A percentile compares a stretch with the other conserved stretches of the same genome.
These are phyloP conservation scores for Chlamydomonas incerta DNA, from an alignment of 139 green algal species.

Conservation along the genomic window DNA sequence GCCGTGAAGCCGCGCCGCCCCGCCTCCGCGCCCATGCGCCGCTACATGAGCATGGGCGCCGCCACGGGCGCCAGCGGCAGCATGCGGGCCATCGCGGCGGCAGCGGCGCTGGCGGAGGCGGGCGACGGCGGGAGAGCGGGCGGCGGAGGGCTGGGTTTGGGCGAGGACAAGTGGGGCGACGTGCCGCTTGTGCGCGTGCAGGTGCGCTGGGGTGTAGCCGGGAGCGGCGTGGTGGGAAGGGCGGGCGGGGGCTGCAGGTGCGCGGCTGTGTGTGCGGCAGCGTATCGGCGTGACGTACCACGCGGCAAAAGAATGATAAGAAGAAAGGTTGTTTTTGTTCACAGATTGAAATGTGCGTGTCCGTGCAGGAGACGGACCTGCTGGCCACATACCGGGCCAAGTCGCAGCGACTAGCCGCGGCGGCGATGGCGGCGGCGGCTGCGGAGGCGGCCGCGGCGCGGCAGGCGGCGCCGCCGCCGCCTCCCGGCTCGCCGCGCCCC, in stretches of 20 bases:
- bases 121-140: not conserved
- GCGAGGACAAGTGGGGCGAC: slow-evolving; percentile 2
- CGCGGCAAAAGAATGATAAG: too few relatives aligned
- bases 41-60: not conserved
- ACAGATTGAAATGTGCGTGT: too few relatives aligned
- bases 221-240: too few relatives aligned
- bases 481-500: not conserved
- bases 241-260: too few relatives aligned
- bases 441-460: not conserved
- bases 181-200: slow-evolving; percentile 8
- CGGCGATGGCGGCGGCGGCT: not conserved
- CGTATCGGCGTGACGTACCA: too few relatives aligned
- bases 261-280: too few relatives aligned
- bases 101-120: not conserved
- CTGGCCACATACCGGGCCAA: not conserved
- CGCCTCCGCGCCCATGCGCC: not conserved
- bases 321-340: too few relatives aligned
- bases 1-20: slow-evolving; percentile 2
- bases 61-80: not conserved
- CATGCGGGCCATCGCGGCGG: not conserved
- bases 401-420: not conserved
- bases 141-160: not conserved
- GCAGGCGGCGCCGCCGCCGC: not conserved
- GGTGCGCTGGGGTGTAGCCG: not conserved
- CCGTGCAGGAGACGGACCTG: slow-evolving; percentile 26